phyloP scores from a whole-genome alignment of 225 moss, liverwort and hornwort genomes.

The Physcomitrium patens region DNA sequence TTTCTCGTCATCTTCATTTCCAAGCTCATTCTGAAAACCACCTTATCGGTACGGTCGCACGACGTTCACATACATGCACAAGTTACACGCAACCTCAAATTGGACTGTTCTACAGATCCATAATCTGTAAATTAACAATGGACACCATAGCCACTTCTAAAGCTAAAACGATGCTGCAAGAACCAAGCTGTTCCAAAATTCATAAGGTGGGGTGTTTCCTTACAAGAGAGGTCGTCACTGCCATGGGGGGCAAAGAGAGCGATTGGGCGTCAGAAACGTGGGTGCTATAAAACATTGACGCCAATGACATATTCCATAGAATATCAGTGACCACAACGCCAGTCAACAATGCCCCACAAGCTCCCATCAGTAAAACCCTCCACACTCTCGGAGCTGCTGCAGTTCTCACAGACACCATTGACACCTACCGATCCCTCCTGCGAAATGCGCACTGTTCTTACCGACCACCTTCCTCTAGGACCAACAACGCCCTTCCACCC shows the following conservation, averaged over 20 bases:
- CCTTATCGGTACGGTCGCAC: not conserved
- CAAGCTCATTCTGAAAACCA: slow-evolving; percentile 13
- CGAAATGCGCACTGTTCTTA: not conserved
- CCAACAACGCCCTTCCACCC: not conserved
- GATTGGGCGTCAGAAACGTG: not conserved
- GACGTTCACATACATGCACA: not conserved
- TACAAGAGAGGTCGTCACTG: slow-evolving; percentile 6
- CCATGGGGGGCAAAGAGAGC: not conserved
- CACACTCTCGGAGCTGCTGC: slow-evolving; percentile 16
- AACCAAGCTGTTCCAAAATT: not conserved
- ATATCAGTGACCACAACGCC: slow-evolving; percentile 29
- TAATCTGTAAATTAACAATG: no score
- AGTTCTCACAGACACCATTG: slow-evolving; percentile 4
- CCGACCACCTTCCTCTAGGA: no score
- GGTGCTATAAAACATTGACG: slow-evolving; percentile 13
- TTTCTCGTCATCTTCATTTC: not conserved
- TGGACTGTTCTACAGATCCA: no score
- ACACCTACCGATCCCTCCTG: not conserved
- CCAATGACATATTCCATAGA: slow-evolving; percentile 32
- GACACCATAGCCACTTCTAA: no score
- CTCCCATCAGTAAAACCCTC: slow-evolving; percentile 25
- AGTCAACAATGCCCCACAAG: slow-evolving; percentile 26
- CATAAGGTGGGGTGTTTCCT: not conserved
- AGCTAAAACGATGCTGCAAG: not conserved
- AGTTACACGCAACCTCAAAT: not conserved